These are phyloP conservation scores for Penicillium robsamsonii DNA, from an alignment of 495 filamentous ascomycete genomes.

Conservation along the genomic window DNA sequence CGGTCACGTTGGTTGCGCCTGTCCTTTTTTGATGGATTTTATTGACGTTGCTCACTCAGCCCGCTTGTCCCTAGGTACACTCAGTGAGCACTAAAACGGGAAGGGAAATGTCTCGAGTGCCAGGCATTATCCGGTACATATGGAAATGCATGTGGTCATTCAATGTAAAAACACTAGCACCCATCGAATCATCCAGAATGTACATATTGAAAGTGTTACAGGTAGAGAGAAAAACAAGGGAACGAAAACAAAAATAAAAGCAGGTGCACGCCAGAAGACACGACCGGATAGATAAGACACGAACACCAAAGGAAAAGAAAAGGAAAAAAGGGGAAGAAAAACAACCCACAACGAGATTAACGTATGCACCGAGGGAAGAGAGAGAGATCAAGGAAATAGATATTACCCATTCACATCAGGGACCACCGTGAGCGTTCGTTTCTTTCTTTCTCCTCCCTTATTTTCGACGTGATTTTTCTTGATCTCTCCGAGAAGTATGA, in stretches of 20 bases:
- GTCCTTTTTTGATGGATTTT: too few relatives aligned
- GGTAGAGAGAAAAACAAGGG: slow-evolving; percentile 11
- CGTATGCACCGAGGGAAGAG: slow-evolving; percentile 22
- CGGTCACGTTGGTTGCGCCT: too few relatives aligned
- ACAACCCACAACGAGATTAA: slow-evolving; percentile 21
- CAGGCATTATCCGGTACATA: too few relatives aligned
- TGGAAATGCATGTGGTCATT: slow-evolving; percentile 23
- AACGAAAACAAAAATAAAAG: slow-evolving; percentile 12
- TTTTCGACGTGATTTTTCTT: slow-evolving; percentile 14
- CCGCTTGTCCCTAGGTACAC: too few relatives aligned
- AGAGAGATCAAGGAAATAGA: slow-evolving; percentile 16
- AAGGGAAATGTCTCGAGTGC: too few relatives aligned
- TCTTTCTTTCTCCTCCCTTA: slow-evolving; percentile 10
- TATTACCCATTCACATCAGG: slow-evolving; percentile 13
- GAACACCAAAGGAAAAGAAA: slow-evolving; percentile 16
- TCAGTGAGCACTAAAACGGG: too few relatives aligned
- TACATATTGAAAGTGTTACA: slow-evolving; percentile 29
- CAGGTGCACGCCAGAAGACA: slow-evolving; percentile 14
- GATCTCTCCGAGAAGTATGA: slow-evolving; percentile 11
- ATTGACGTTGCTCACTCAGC: too few relatives aligned
- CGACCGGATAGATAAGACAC: slow-evolving; percentile 10
- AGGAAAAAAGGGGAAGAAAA: slow-evolving; percentile 7
- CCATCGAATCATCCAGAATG: slow-evolving; percentile 26
- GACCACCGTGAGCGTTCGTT: slow-evolving; percentile 3
- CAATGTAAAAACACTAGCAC: slow-evolving; percentile 20